Conservation (phyloP, 208 protist genomes). For the Tritrichomonas musculus region DNA sequence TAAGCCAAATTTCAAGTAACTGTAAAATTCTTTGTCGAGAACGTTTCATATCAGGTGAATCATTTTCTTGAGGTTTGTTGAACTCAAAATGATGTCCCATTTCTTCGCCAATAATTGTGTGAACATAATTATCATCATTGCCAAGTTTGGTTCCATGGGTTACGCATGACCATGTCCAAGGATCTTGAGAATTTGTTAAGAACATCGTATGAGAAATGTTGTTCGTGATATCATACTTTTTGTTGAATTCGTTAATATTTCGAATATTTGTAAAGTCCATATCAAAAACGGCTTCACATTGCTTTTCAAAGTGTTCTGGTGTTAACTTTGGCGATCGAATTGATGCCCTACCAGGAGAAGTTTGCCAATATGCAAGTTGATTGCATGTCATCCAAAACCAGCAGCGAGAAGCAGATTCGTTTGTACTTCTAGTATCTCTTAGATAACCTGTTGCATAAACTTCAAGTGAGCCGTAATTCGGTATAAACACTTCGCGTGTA, state of each 20-base stretch:
- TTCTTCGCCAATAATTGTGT: neutral
- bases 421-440: neutral
- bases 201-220: neutral
- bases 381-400: slow-evolving; percentile 33
- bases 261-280: neutral
- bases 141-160: too few species aligned
- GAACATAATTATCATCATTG: neutral
- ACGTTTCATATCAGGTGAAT: neutral
- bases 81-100: neutral
- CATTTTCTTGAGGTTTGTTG: neutral
- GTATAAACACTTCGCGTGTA: neutral
- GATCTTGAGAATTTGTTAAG: neutral
- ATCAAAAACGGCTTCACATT: neutral
- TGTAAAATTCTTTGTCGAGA: neutral
- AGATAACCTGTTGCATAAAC: neutral
- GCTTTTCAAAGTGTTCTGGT: neutral
- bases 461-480: neutral
- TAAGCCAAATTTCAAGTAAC: neutral
- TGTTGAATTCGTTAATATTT: neutral
- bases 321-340: neutral
- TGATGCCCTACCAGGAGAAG: neutral
- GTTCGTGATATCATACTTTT: neutral
- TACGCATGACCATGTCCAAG: slow-evolving; percentile 18
- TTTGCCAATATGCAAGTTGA: neutral
- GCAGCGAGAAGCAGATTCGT: neutral